Base-by-base conservation (phyloP, 371 early-diverging fungal species). In the Mortierella sp. region DNA sequence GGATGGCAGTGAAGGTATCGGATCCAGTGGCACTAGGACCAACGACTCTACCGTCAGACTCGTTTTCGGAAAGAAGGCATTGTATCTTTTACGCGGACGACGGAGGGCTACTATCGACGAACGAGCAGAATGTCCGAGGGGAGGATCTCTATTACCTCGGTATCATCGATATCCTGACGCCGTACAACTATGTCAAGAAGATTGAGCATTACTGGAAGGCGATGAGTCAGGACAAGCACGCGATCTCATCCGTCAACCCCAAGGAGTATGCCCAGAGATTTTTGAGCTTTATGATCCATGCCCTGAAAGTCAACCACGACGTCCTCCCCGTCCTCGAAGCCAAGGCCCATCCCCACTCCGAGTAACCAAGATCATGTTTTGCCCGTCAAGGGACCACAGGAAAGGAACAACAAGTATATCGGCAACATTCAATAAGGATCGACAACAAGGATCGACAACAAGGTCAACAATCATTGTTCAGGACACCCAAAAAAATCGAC, bases 81-180 rank as follows among this genome's bases (percentile, higher is more conserved):
- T 96, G 94, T 71, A 85, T 94, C 52, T 97, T 97, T 85, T 96
- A 97, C 75, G 90, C 91, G 26, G 97, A 98, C 68, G 91, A 96
- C 58, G 99, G 98, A 61, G 99, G 99, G 3, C 93, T 95, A 73
- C 86, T 87, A 45, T 91, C 97, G 14, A 94, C 97, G 1, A 93
- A 94, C 79, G 91, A 90, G 55, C 64, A 85, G 37, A 90, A 96
- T 85, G 79, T 88, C 41, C 87, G 90, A 2, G 85, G 91, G 7
- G 86, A 92, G 61, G 89, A 92, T 61, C 87, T 98, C 9, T 98
- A 98, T 88, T 98, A 95, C 79, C 78, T 98, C 45, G 98, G 98
- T 7, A 92, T 98, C 66, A 98, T 99, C 68, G 99, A 99, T 79
- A 98, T 98, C 53, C 88, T 99, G 67, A 99, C 99, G 26, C 94